Conservation (phyloP, 305 asterid genomes). For the Rubia balearica region DNA sequence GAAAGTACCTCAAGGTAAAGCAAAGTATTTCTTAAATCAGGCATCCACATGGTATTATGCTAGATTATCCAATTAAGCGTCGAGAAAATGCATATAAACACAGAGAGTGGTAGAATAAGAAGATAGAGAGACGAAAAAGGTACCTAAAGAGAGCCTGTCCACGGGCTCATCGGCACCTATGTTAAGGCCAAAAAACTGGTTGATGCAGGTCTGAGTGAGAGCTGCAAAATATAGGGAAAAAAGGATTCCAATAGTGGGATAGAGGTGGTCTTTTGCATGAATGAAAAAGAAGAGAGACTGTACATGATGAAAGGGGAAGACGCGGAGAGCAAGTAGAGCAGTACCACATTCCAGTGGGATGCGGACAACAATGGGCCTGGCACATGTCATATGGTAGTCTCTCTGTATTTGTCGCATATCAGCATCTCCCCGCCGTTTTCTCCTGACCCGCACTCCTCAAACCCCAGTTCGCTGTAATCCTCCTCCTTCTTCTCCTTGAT, state of each 20-base stretch:
- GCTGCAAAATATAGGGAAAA: too few relatives aligned
- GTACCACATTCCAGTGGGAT: slow-evolving; percentile 63
- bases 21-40: too few relatives aligned
- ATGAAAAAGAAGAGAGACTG: not conserved
- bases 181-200: too few relatives aligned
- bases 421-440: slow-evolving; percentile 50
- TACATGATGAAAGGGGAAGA: slow-evolving; percentile 15
- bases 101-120: too few relatives aligned
- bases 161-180: too few relatives aligned
- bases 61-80: too few relatives aligned
- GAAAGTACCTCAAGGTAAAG: too few relatives aligned
- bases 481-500: slow-evolving; percentile 1
- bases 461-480: slow-evolving; percentile 25
- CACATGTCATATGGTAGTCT: slow-evolving; percentile 65
- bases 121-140: too few relatives aligned
- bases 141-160: too few relatives aligned
- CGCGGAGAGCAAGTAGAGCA: slow-evolving; percentile 43
- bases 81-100: not conserved
- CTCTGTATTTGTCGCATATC: slow-evolving; percentile 61
- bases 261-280: not conserved
- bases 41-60: too few relatives aligned
- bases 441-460: slow-evolving; percentile 70
- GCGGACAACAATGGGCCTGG: slow-evolving; percentile 62
- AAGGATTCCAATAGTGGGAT: not conserved
- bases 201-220: too few relatives aligned